Evolutionary conservation across 495 filamentous ascomycete genomes (phyloP).

Genomic region (Xylaria venustula): DNA sequence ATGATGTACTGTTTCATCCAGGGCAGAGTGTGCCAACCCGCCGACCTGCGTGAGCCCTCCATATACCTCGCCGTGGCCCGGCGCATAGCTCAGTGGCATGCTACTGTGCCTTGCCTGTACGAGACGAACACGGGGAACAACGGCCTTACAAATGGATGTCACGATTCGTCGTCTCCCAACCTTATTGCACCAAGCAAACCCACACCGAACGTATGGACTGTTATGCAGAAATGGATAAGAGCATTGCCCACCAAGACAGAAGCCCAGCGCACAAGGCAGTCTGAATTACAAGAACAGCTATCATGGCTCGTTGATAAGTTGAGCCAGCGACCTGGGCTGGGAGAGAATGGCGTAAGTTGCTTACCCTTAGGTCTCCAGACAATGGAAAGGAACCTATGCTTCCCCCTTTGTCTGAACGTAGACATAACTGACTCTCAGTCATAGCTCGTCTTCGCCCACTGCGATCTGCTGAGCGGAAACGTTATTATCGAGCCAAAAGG

Average conservation of each 20-base stretch:
- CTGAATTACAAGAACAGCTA: conserved; percentile 71
- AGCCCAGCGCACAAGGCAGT: conserved; percentile 62
- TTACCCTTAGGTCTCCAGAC: neutral
- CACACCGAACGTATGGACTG: conserved; percentile 83
- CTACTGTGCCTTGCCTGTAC: conserved; percentile 62
- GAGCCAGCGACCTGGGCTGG: conserved; percentile 70
- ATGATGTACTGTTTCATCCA: conserved; percentile 90
- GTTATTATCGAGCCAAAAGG: conserved; percentile 65
- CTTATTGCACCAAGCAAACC: conserved; percentile 60
- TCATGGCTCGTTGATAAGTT: conserved; percentile 64
- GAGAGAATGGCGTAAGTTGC: conserved; percentile 64
- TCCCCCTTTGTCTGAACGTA: neutral
- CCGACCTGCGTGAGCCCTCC: conserved; percentile 66
- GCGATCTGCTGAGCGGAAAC: conserved; percentile 92
- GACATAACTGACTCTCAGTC: conserved; percentile 20
- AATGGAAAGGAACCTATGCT: neutral
- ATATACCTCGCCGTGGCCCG: conserved; percentile 83
- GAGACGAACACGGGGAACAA: conserved; percentile 30
- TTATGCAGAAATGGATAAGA: conserved; percentile 92
- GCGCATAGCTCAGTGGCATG: conserved; percentile 90
- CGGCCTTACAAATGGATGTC: conserved; percentile 17
- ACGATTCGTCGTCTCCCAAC: conserved; percentile 48
- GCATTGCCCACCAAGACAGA: conserved; percentile 74
- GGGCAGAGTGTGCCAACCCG: conserved; percentile 73
- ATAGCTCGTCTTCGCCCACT: conserved; percentile 89